These are phyloP conservation scores for Solanum bulbocastanum DNA, from an alignment of 257 asterid species.

Conservation along the genomic window DNA sequence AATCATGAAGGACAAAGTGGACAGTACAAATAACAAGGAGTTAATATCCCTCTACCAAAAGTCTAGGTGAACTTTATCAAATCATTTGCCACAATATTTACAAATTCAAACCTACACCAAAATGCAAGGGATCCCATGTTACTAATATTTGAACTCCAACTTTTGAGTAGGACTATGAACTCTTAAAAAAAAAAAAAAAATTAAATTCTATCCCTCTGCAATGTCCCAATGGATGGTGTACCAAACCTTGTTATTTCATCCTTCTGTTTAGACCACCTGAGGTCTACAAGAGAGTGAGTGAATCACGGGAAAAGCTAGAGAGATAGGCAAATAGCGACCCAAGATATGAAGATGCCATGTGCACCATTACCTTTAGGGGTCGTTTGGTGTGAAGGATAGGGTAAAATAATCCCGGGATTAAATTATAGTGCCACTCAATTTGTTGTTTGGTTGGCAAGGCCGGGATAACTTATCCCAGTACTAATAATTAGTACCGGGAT, in stretches of 20 bases:
- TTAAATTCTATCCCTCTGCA: not conserved
- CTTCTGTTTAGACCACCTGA: not conserved
- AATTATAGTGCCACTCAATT: too few relatives aligned
- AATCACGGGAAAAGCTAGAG: not conserved
- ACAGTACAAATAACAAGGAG: not conserved
- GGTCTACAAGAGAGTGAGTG: not conserved
- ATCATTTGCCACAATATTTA: not conserved
- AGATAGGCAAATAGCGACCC: not conserved
- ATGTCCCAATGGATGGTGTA: not conserved
- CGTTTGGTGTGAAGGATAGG: too few relatives aligned
- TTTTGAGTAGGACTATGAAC: not conserved
- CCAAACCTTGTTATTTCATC: not conserved
- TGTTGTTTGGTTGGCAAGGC: too few relatives aligned
- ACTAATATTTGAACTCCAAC: not conserved
- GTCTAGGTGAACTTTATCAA: not conserved
- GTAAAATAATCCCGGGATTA: too few relatives aligned
- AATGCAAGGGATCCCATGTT: not conserved
- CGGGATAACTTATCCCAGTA: too few relatives aligned
- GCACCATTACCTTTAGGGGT: not conserved
- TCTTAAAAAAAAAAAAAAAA: not conserved
- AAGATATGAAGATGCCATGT: not conserved
- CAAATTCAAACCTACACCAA: not conserved
- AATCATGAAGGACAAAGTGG: not conserved
- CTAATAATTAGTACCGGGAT: too few relatives aligned
- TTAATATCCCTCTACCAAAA: not conserved